Percentiles rank a stretch among this genome's conserved stretches.
phyloP scores from a whole-genome alignment of 1,284 basidiomycete genomes.

The Abortiporus biennis region DNA sequence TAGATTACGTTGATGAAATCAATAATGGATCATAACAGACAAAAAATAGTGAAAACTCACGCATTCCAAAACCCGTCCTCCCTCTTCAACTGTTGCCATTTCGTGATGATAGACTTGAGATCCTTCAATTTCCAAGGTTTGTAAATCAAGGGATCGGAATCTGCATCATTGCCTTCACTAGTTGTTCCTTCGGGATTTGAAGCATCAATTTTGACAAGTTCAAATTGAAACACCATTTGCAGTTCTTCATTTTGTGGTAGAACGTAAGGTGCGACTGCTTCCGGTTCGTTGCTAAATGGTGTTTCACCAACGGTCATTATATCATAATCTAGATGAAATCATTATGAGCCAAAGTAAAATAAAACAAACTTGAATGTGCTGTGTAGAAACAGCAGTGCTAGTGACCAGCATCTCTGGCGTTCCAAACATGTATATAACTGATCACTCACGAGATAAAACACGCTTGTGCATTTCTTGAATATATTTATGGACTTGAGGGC shows the following conservation, averaged over 20 bases:
- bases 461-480: conserved; percentile 60
- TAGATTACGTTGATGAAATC: neutral
- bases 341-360: no score
- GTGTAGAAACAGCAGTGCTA: neutral
- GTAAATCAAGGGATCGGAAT: conserved; percentile 33
- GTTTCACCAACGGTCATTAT: conserved; percentile 16
- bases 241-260: conserved; percentile 59
- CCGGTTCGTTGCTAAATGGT: conserved; percentile 25
- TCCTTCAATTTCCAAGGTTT: conserved; percentile 49
- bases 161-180: conserved; percentile 13
- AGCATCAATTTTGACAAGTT: conserved; percentile 51
- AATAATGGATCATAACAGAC: no score
- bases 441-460: conserved; percentile 51
- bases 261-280: conserved; percentile 50
- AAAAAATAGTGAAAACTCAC: conserved; percentile 31
- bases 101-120: conserved; percentile 47
- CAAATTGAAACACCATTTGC: conserved; percentile 66
- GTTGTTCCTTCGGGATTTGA: no score
- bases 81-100: conserved; percentile 57
- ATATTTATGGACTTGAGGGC: conserved; percentile 62
- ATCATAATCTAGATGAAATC: conserved; percentile 37
- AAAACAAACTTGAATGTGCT: conserved; percentile 2
- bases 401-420: no score
- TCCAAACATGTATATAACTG: no score
- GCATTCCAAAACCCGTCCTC: conserved; percentile 62